Conservation (phyloP, 2,329 filamentous ascomycete species). For the Alternaria viburni region DNA sequence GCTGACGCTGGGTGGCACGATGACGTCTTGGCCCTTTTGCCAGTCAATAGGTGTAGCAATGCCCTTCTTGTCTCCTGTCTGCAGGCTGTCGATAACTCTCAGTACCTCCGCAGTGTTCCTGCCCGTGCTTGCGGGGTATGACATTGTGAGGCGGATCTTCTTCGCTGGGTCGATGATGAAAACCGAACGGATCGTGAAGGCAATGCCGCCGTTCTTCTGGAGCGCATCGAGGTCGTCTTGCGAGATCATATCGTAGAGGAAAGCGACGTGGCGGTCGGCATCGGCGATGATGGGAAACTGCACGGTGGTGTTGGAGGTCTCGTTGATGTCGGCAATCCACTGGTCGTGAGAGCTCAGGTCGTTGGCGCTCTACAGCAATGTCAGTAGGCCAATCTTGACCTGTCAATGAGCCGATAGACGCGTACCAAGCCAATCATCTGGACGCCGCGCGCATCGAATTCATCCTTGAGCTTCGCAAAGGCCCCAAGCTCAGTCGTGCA, state of each 20-base stretch:
- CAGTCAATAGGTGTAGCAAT: slow-evolving; percentile 91
- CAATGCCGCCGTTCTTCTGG: slow-evolving; percentile 63
- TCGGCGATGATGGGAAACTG: slow-evolving; percentile 60
- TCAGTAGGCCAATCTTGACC: background rate
- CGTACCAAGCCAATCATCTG: slow-evolving; percentile 84
- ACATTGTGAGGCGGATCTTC: slow-evolving; percentile 90
- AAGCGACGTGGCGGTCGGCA: slow-evolving; percentile 56
- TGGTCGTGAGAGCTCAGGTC: slow-evolving; percentile 80
- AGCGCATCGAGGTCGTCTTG: slow-evolving; percentile 63
- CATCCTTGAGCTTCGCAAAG: slow-evolving; percentile 85
- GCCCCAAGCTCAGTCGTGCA: slow-evolving; percentile 96
- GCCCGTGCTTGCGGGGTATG: slow-evolving; percentile 89
- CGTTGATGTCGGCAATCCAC: slow-evolving; percentile 82
- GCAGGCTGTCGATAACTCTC: slow-evolving; percentile 64
- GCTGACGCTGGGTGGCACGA: slow-evolving; percentile 82
- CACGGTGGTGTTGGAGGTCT: slow-evolving; percentile 53
- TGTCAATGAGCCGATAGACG: background rate
- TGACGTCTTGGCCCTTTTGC: slow-evolving; percentile 87
- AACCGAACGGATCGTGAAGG: slow-evolving; percentile 92
- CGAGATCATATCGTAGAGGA: slow-evolving; percentile 59
- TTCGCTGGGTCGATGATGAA: slow-evolving; percentile 95
- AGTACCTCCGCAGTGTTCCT: slow-evolving; percentile 64
- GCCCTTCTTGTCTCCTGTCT: slow-evolving; percentile 81
- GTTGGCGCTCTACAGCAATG: slow-evolving; percentile 67
- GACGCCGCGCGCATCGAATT: slow-evolving; percentile 84